These are phyloP conservation scores for Biscutella laevigata DNA, from an alignment of 441 rosid species.

Conservation along the genomic window DNA sequence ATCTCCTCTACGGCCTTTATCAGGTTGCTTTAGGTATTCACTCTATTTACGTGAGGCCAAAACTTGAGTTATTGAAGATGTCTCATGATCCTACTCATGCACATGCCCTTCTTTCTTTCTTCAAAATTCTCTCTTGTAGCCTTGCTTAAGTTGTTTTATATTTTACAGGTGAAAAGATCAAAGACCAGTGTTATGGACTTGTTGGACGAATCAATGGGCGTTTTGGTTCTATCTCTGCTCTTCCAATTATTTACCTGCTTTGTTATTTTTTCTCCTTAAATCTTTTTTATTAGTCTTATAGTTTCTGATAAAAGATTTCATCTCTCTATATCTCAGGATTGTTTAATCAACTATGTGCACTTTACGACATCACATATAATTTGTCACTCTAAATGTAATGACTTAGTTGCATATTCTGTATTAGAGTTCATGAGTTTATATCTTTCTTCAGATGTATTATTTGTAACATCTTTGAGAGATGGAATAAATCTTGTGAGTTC, in stretches of 20 bases:
- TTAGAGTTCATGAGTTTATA: background rate
- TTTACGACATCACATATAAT: constrained; percentile 92
- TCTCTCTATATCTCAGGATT: constrained; percentile 85
- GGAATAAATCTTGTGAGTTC: constrained; percentile 96
- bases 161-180: constrained; percentile 69
- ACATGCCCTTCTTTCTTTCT: constrained; percentile 45
- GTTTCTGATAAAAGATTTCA: background rate
- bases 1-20: constrained; percentile 71
- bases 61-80: constrained; percentile 30
- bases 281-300: background rate
- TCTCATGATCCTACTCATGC: constrained; percentile 39
- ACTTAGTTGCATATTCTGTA: too few species aligned
- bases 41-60: constrained; percentile 65
- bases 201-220: constrained; percentile 94
- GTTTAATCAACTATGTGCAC: constrained; percentile 70
- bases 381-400: background rate
- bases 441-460: constrained; percentile 59
- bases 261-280: constrained; percentile 18
- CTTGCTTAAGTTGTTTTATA: too few species aligned
- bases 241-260: constrained; percentile 94
- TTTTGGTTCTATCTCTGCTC: constrained; percentile 78
- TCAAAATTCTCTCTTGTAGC: background rate
- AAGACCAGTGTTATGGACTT: constrained; percentile 85
- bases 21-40: constrained; percentile 87
- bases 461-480: constrained; percentile 89